These are phyloP conservation scores for Globomyces sp. DNA, from an alignment of 371 early-diverging fungal species.

Conservation along the genomic window DNA sequence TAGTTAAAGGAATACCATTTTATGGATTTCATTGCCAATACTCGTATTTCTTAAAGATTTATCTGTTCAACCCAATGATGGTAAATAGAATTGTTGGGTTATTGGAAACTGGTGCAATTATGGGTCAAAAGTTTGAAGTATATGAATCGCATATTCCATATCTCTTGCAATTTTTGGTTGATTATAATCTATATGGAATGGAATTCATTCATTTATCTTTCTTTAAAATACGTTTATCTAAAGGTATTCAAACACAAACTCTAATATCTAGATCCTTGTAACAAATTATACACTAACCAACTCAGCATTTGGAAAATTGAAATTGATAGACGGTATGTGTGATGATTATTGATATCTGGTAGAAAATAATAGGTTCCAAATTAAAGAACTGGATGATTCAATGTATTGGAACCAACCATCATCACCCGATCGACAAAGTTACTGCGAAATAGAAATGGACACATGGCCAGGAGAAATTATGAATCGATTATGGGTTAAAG, in stretches of 20 bases:
- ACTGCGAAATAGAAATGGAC: slow-evolving; percentile 80
- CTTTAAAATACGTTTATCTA: slow-evolving; percentile 33
- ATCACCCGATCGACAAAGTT: slow-evolving; percentile 37
- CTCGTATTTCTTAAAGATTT: slow-evolving; percentile 72
- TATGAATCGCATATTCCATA: slow-evolving; percentile 89
- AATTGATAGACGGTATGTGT: no score
- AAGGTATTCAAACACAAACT: neutral
- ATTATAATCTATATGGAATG: slow-evolving; percentile 93
- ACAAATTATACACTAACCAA: neutral
- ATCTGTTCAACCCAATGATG: slow-evolving; percentile 63
- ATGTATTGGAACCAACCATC: slow-evolving; percentile 3
- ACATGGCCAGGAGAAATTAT: slow-evolving; percentile 59
- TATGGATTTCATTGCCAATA: slow-evolving; percentile 80
- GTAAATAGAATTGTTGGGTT: slow-evolving; percentile 58
- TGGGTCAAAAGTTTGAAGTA: slow-evolving; percentile 63
- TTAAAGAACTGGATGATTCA: neutral
- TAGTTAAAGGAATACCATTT: slow-evolving; percentile 75
- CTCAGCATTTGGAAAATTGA: no score
- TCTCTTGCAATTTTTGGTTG: slow-evolving; percentile 86
- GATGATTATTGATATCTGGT: no score
- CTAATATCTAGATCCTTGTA: neutral
- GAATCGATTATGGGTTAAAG: slow-evolving; percentile 59
- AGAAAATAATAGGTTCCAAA: no score
- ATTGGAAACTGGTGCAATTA: slow-evolving; percentile 70
- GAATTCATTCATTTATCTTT: slow-evolving; percentile 55